A percentile compares a stretch with the other conserved stretches of the same genome.
These are phyloP conservation scores for Apocynum venetum DNA, from an alignment of 257 asterid genomes.

Conservation along the genomic window DNA sequence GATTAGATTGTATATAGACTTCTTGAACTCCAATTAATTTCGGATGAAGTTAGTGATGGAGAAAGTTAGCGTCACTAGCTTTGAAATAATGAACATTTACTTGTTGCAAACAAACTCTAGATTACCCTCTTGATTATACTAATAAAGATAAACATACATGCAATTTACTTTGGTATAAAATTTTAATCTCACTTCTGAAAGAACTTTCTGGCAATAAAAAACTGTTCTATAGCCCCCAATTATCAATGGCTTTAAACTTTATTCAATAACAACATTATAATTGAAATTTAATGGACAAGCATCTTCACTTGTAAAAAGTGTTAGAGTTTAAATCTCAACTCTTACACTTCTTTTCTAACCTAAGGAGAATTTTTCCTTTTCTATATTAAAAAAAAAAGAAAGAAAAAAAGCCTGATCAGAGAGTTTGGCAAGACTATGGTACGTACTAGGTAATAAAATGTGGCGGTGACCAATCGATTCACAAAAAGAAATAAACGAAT, in stretches of 20 bases:
- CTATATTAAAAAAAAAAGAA: neutral
- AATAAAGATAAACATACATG: no score
- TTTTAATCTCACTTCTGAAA: no score
- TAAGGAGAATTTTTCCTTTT: no score
- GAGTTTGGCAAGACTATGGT: neutral
- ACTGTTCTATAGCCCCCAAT: no score
- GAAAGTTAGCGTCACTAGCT: neutral
- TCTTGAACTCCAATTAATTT: constrained; percentile 2
- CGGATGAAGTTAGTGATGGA: constrained; percentile 11
- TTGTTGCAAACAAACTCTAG: neutral
- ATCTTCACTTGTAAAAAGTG: no score
- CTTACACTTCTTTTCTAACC: no score
- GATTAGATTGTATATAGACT: constrained; percentile 4
- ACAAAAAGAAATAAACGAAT: neutral
- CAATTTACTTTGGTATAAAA: no score
- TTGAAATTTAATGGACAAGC: no score
- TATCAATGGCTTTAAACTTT: no score
- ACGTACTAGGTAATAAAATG: constrained; percentile 5
- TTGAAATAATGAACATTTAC: neutral
- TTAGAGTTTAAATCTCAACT: no score
- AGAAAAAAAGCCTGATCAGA: neutral
- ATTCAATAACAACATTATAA: no score
- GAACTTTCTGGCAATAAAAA: no score
- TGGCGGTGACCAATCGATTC: constrained; percentile 6
- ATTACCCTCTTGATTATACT: neutral